Percentiles rank a stretch among this genome's conserved stretches.
Conservation (phyloP, 1,284 basidiomycete species). For the Amylostereum chailletii region DNA sequence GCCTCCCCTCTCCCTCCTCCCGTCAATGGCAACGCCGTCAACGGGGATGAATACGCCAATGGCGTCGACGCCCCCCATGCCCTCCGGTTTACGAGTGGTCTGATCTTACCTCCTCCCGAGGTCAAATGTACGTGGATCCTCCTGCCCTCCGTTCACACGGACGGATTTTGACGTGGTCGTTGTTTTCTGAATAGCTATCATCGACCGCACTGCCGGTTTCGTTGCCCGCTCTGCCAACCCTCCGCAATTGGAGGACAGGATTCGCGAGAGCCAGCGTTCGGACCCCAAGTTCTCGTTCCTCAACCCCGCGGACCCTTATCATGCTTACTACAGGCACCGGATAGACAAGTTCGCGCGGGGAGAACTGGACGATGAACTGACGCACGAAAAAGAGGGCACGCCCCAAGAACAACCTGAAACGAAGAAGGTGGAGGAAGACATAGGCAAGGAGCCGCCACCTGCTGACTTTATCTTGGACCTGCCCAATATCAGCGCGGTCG, state of each 20-base stretch:
- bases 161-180: conserved; percentile 1
- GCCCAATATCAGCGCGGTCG: conserved; percentile 84
- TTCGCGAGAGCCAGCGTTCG: conserved; percentile 87
- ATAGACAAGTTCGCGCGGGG: conserved; percentile 72
- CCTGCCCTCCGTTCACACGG: too few relatives aligned
- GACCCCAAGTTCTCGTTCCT: conserved; percentile 97
- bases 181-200: conserved; percentile 56
- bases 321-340: conserved; percentile 92
- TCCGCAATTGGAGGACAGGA: conserved; percentile 88
- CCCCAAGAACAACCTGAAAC: conserved; percentile 23
- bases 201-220: conserved; percentile 93
- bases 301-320: conserved; percentile 90
- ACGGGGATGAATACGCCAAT: conserved; percentile 26
- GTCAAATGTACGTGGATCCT: conserved; percentile 66
- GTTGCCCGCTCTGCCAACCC: conserved; percentile 89
- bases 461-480: conserved; percentile 85
- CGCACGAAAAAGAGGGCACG: conserved; percentile 37
- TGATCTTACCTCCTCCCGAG: conserved; percentile 89
- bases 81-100: conserved; percentile 67
- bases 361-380: conserved; percentile 58
- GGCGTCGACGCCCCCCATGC: conserved; percentile 31
- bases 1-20: conserved; percentile 4
- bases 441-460: conserved; percentile 74
- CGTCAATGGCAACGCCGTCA: conserved; percentile 17
- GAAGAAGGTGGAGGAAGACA: conserved; percentile 32